Percentiles rank a stretch among this genome's conserved stretches.
These are phyloP conservation scores for Vitis hybrid DNA, from an alignment of 177 flowering plant genomes.

Conservation along the genomic window DNA sequence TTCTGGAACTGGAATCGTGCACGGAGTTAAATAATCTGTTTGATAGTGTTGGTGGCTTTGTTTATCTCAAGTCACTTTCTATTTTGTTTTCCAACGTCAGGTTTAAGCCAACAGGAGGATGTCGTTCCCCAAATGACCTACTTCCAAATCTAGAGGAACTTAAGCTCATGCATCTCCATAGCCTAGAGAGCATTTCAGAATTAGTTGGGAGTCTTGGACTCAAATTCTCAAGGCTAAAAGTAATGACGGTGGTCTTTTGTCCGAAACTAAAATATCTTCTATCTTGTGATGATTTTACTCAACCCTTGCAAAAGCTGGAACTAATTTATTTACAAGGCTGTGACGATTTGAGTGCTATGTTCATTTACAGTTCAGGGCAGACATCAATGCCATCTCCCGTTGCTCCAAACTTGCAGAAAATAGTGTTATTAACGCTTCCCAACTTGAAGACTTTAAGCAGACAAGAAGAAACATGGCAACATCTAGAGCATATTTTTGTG, in stretches of 20 bases:
- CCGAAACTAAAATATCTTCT: constrained; percentile 2
- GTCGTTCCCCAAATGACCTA: background rate
- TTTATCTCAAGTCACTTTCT: constrained; percentile 3
- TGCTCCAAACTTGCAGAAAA: constrained; percentile 1
- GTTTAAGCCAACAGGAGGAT: background rate
- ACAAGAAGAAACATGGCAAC: too few species aligned
- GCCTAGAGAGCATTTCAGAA: constrained; percentile 2
- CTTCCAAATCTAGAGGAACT: constrained; percentile 16
- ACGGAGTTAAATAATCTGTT: background rate
- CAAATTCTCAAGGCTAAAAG: constrained; percentile 1
- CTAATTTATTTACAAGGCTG: background rate
- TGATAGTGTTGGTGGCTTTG: background rate
- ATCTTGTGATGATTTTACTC: background rate
- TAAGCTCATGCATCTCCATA: background rate
- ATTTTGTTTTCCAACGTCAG: background rate
- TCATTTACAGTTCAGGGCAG: background rate
- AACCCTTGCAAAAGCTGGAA: constrained; percentile 4
- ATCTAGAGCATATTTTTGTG: too few species aligned
- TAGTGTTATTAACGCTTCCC: constrained; percentile 4
- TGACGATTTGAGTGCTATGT: background rate
- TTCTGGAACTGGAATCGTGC: too few species aligned
- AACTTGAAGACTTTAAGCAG: constrained; percentile 5
- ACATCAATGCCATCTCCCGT: too few species aligned
- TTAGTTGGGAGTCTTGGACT: constrained; percentile 10
- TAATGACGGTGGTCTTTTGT: background rate